Evolutionary conservation across 305 asterid species (phyloP).

Genomic region (Solanum aculeatissimum): DNA sequence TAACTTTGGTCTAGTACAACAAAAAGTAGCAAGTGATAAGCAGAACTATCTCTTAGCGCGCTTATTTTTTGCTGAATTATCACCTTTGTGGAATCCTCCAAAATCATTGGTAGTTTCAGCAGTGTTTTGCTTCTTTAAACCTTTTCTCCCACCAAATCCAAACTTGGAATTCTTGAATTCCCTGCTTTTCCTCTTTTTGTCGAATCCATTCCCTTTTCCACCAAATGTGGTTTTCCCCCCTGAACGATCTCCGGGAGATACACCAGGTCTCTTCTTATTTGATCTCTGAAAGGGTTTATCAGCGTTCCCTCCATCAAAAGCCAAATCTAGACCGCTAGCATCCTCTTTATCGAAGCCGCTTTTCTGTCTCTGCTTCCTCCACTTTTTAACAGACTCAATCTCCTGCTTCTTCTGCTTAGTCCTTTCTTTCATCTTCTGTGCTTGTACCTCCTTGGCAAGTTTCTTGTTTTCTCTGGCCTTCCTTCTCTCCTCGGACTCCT

Average conservation of each 20-base stretch:
- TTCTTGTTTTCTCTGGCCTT: conserved; percentile 80
- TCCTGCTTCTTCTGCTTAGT: conserved; percentile 81
- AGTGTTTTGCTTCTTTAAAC: conserved; percentile 73
- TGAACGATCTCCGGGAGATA: conserved; percentile 71
- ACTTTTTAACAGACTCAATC: conserved; percentile 79
- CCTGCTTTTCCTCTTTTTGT: conserved; percentile 33
- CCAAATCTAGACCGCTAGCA: conserved; percentile 35
- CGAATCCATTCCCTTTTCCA: conserved; percentile 40
- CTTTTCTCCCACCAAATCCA: conserved; percentile 87
- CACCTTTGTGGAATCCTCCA: conserved; percentile 24
- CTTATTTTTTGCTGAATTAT: conserved; percentile 20
- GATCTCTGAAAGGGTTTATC: conserved; percentile 43
- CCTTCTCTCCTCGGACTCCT: conserved; percentile 83
- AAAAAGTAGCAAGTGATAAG: not conserved
- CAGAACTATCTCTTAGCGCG: not conserved
- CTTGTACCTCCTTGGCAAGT: conserved; percentile 73
- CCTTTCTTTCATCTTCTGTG: conserved; percentile 65
- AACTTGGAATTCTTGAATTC: conserved; percentile 47
- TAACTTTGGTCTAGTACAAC: not conserved
- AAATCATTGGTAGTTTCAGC: conserved; percentile 64
- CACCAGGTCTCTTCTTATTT: conserved; percentile 60
- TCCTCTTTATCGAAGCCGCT: conserved; percentile 46
- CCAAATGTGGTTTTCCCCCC: conserved; percentile 51
- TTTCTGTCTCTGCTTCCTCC: conserved; percentile 82
- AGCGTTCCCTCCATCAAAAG: conserved; percentile 40